Conservation (phyloP, 1,284 basidiomycete species). For the Sporisorium graminicola region DNA sequence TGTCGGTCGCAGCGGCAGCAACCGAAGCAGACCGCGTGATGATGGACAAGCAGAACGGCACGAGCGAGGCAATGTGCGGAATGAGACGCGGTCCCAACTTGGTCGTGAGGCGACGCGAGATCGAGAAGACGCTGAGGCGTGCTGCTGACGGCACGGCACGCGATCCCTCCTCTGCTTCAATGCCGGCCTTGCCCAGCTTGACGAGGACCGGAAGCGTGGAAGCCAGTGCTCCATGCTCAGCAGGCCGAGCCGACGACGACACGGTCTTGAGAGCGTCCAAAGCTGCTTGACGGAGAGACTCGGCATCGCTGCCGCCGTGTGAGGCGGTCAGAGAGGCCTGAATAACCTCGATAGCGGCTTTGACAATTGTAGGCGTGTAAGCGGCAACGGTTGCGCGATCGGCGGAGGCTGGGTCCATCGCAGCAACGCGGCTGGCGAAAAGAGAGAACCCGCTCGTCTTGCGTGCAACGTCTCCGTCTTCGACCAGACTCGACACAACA, state of each 20-base stretch:
- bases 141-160: slow-evolving; percentile 25
- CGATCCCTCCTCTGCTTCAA: slow-evolving; percentile 21
- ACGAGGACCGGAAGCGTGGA: slow-evolving; percentile 48
- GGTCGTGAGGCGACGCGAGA: slow-evolving; percentile 48
- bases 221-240: slow-evolving; percentile 46
- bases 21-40: slow-evolving; percentile 16
- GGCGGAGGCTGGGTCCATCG: slow-evolving; percentile 23
- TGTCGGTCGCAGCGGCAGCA: background rate
- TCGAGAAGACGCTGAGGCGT: slow-evolving; percentile 51
- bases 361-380: slow-evolving; percentile 47
- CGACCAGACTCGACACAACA: slow-evolving; percentile 47
- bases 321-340: slow-evolving; percentile 21
- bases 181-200: slow-evolving; percentile 40
- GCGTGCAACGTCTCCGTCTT: slow-evolving; percentile 28
- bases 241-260: slow-evolving; percentile 22
- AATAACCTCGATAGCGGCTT: slow-evolving; percentile 39
- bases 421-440: slow-evolving; percentile 48
- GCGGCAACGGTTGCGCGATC: slow-evolving; percentile 38
- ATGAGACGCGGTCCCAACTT: slow-evolving; percentile 65
- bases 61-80: slow-evolving; percentile 59
- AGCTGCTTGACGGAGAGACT: slow-evolving; percentile 43
- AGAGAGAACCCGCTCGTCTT: slow-evolving; percentile 52
- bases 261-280: slow-evolving; percentile 54
- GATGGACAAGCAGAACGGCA: slow-evolving; percentile 44
- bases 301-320: slow-evolving; percentile 26